A percentile compares a stretch with the other conserved stretches of the same genome.
Conservation (phyloP, 768 basidiomycete species). For the Cystofilobasidium macerans region DNA sequence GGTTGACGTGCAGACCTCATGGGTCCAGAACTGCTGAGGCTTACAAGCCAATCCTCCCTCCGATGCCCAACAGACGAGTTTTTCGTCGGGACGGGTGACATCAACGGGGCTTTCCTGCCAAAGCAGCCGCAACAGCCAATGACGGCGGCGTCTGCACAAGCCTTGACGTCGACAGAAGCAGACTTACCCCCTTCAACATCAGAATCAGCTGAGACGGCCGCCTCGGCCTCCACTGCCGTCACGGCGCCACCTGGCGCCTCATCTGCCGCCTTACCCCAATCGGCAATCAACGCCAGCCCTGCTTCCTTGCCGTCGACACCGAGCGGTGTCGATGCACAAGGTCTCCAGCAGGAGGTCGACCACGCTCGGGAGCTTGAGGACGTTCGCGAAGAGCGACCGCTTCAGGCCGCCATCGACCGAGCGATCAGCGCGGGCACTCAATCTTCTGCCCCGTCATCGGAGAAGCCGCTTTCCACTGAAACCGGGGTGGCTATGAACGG, state of each 20-base stretch:
- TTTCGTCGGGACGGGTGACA: slow-evolving; percentile 95
- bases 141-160: slow-evolving; percentile 1
- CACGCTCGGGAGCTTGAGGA: neutral
- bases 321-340: neutral
- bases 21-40: too few species aligned
- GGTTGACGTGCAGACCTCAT: too few species aligned
- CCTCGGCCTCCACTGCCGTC: neutral
- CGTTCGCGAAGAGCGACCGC: neutral
- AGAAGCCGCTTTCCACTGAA: neutral
- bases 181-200: neutral
- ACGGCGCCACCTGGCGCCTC: too few species aligned
- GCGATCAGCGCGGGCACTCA: neutral
- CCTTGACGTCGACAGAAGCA: neutral
- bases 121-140: too few species aligned
- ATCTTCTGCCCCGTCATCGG: neutral
- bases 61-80: slow-evolving; percentile 62
- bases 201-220: too few species aligned
- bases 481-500: too few species aligned
- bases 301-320: too few species aligned
- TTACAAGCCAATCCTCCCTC: neutral
- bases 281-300: too few species aligned
- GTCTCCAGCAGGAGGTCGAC: slow-evolving; percentile 6
- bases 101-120: slow-evolving; percentile 87
- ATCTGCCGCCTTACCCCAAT: too few species aligned
- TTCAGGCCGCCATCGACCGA: neutral